Evolutionary conservation across 2,329 filamentous ascomycete genomes (phyloP), one percentile per base, ranked within the genome.

Genomic region (Pezicula neosporulosa): DNA sequence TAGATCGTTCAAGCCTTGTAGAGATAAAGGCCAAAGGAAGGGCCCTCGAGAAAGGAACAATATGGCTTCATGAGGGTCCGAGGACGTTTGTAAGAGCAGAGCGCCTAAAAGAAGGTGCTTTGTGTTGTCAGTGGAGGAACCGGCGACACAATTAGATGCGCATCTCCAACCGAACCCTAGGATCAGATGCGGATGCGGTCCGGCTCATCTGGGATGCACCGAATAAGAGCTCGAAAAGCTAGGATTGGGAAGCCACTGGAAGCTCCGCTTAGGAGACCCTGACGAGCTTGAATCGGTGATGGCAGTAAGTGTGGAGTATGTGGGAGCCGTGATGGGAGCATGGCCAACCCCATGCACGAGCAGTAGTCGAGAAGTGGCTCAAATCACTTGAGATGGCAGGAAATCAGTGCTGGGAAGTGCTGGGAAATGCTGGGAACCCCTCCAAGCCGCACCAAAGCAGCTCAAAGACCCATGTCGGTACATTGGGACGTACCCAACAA

Each of bases 181-280:
- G 69, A 70, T 71, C 67, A 68, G 65, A 67, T 71, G 70, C 71
- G 71, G 70, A 70, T 70, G 68, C 69, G 69, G 70, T 66, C 71
- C 71, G 70, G 71, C 68, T 65, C 62, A 64, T 65, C 55, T 67
- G 47, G 24, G 48, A 55, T 53, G 53, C 57, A 60, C 52, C 61
- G 53, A 64, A 56, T 61, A 48, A 55, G 48, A 61, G 55, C 50
- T 56, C 57, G 38, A 54, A 54, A 41, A 53, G 44, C 54, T 54
- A 59, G 53, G 55, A 54, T 60, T 30, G 36, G 52, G 44, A 45
- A 58, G 62, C 66, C 66, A 70, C 65, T 61, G 62, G 58, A 64
- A 66, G 68, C 65, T 67, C 67, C 64, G 65, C 61, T 66, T 58
- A 64, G 63, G 65, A 61, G 64, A 50, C 58, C 60, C 54, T 56